Base-by-base conservation (phyloP, 2,329 filamentous ascomycete genomes). In the Apiospora kogelbergensis region DNA sequence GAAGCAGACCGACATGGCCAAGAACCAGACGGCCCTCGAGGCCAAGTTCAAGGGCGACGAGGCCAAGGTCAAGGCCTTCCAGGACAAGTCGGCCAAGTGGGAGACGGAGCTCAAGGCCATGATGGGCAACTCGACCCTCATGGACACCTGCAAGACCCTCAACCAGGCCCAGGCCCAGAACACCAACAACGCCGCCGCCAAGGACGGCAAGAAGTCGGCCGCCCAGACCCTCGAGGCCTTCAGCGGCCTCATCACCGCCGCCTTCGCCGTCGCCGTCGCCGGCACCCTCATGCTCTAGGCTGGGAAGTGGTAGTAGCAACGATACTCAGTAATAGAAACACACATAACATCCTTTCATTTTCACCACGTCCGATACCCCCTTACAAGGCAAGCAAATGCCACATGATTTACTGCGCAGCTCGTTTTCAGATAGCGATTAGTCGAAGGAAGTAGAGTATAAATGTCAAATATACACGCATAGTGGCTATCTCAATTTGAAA, bases 51-150 rank as follows among this genome's bases (percentile, higher is more conserved):
- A 79, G 22, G 76, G 68, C 72, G 80, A 83, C 71, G 74, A 78
- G n/a, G 80, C 81, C 68, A 77, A 78, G 72, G 74, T 76, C 17
- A 76, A 74, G 6, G 72, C 75, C 33, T 76, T 82, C 72, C 75
- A 82, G 74, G 75, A 78, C 70, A 79, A 81, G 72, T 79, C 79
- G 6, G 73, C 78, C 15, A 68, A 74, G 9, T 74, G 72, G 3
- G 73, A 77, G 11, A 72, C 76, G 57, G 74, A 74, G 70, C 78
- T 82, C 60, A 70, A 75, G 37, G 70, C 75, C 6, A 72, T 82
- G 70, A 69, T 76, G 71, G 68, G 71, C 70, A 83, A 83, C 74
- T 46, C 76, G 10, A 82, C 81, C 9, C 73, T 83, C 41, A 74
- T 80, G 70, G 66, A 74, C 41, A 72, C 73, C 17, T 83, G 81